phyloP scores from a whole-genome alignment of 495 filamentous ascomycete genomes.

The Aspergillus panamensis region DNA sequence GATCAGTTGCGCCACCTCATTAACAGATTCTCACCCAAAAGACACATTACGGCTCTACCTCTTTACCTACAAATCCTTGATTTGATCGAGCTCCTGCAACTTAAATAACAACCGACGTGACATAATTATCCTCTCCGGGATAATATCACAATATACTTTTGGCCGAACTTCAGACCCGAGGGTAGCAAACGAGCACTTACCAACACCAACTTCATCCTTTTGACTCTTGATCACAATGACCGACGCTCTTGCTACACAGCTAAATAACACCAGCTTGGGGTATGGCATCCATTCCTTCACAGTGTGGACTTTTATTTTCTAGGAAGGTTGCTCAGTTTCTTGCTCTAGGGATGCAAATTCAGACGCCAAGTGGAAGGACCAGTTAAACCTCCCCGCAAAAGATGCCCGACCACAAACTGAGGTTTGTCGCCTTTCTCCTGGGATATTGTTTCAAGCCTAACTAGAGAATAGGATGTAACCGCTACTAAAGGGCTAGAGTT shows the following conservation, averaged over 20 bases:
- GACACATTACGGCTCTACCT: no score
- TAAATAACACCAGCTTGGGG: constrained; percentile 69
- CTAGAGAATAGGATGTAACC: constrained; percentile 74
- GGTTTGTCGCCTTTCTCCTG: constrained; percentile 47
- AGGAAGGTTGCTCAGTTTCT: constrained; percentile 18
- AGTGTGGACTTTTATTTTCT: constrained; percentile 7
- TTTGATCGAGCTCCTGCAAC: no score
- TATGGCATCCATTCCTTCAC: constrained; percentile 33
- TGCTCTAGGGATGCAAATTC: constrained; percentile 47
- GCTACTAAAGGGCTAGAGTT: constrained; percentile 96
- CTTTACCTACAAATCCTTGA: no score
- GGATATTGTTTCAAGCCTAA: not conserved
- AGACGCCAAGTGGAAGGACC: constrained; percentile 73
- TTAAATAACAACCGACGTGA: no score
- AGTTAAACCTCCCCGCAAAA: constrained; percentile 72
- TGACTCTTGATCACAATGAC: constrained; percentile 44
- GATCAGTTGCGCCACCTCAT: no score
- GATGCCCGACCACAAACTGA: constrained; percentile 92
- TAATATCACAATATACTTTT: no score
- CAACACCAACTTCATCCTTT: not conserved
- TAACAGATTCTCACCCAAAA: no score
- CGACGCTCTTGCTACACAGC: constrained; percentile 61
- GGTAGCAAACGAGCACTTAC: not conserved
- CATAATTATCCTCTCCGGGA: no score
- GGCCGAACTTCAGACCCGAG: no score